Evolutionary conservation across 2,329 filamentous ascomycete species (phyloP).

Genomic region (Sporothrix globosa): DNA sequence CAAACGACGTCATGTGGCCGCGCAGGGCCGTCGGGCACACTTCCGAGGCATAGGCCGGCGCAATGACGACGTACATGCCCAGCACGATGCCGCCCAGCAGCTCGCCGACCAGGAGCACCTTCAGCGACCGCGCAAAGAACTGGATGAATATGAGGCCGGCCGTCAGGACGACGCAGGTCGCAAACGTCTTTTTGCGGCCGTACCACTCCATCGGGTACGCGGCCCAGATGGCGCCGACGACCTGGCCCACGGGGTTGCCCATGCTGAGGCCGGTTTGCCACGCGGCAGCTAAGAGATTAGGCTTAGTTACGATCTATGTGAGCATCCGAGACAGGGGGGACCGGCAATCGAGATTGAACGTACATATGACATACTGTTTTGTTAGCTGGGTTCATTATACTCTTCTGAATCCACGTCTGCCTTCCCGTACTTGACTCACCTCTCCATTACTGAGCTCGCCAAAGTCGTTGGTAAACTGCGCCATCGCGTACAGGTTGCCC

Average conservation of each 20-base stretch:
- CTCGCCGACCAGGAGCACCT: conserved; percentile 62
- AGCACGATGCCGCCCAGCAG: conserved; percentile 63
- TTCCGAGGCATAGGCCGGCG: conserved; percentile 63
- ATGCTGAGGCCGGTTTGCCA: conserved; percentile 56
- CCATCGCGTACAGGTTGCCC: conserved; percentile 25
- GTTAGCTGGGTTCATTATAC: neutral
- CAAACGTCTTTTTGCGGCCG: conserved; percentile 52
- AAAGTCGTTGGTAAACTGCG: conserved; percentile 27
- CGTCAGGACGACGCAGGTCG: conserved; percentile 50
- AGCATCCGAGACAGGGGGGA: neutral
- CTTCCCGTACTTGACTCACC: neutral
- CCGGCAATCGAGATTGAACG: no score
- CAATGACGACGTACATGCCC: conserved; percentile 63
- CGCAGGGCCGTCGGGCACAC: conserved; percentile 62
- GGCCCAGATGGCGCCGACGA: conserved; percentile 57
- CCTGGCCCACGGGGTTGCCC: conserved; percentile 61
- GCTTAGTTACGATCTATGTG: no score
- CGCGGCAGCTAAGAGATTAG: conserved; percentile 40
- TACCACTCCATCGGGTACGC: conserved; percentile 53
- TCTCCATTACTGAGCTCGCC: conserved; percentile 18
- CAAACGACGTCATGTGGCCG: conserved; percentile 60
- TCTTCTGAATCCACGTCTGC: neutral
- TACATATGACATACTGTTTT: conserved; percentile 22
- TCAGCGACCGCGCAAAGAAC: conserved; percentile 62
- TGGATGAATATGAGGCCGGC: conserved; percentile 62